Evolutionary conservation across 306 rosid genomes (phyloP).

Genomic region (Mucuna pruriens): DNA sequence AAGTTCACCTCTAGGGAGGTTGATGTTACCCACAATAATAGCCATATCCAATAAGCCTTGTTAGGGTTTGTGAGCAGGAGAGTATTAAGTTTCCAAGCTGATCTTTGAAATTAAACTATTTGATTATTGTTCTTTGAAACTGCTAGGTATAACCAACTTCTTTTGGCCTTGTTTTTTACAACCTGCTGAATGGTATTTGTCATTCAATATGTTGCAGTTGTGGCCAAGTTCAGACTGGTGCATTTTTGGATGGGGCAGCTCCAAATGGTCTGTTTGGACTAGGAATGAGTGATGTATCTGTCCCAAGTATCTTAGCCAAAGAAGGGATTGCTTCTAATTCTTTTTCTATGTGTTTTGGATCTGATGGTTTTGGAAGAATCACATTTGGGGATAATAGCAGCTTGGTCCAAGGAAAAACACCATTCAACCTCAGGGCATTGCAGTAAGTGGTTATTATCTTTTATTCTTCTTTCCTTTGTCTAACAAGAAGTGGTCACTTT

Average conservation of each 20-base stretch:
- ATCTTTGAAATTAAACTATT: background rate
- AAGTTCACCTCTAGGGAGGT: slow-evolving; percentile 3
- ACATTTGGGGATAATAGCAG: slow-evolving; percentile 81
- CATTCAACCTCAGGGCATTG: slow-evolving; percentile 50
- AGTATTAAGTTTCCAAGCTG: background rate
- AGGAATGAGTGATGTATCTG: slow-evolving; percentile 68
- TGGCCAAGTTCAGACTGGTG: slow-evolving; percentile 81
- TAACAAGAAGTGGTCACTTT: background rate
- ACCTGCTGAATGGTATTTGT: slow-evolving; percentile 15
- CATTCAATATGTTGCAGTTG: slow-evolving; percentile 66
- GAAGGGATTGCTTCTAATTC: slow-evolving; percentile 68
- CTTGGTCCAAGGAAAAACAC: slow-evolving; percentile 68
- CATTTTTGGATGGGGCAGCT: slow-evolving; percentile 70
- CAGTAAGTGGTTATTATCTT: slow-evolving; percentile 55
- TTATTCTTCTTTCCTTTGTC: slow-evolving; percentile 29
- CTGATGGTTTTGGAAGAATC: slow-evolving; percentile 71
- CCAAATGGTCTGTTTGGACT: slow-evolving; percentile 92
- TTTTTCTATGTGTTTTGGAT: slow-evolving; percentile 92
- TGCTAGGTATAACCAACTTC: background rate
- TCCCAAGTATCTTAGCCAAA: slow-evolving; percentile 83
- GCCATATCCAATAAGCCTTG: background rate
- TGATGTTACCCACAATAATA: slow-evolving; percentile 1
- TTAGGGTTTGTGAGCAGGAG: background rate
- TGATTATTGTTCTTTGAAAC: slow-evolving; percentile 30
- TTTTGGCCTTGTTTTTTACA: background rate